phyloP scores from a whole-genome alignment of 2,329 filamentous ascomycete species.

The Colletotrichum abscissum region DNA sequence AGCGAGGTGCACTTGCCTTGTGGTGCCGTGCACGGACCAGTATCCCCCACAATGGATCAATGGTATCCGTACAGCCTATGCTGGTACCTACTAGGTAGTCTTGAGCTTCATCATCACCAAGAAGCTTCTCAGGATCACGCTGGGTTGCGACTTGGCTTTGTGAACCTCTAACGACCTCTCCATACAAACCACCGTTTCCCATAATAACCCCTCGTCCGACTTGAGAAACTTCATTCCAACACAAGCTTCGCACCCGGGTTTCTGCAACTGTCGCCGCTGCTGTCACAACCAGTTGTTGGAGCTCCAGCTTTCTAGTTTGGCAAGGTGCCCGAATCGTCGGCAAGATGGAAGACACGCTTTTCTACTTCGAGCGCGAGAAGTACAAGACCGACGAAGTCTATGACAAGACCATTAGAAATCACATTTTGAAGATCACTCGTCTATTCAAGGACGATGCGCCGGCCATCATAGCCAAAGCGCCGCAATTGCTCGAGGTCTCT shows the following conservation, averaged over 20 bases:
- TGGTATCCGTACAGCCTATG: slow-evolving; percentile 4
- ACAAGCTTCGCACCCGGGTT: neutral
- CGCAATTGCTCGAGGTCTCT: slow-evolving; percentile 54
- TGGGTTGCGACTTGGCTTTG: neutral
- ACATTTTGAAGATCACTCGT: slow-evolving; percentile 51
- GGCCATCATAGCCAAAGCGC: slow-evolving; percentile 47
- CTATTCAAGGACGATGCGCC: slow-evolving; percentile 48
- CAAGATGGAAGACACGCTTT: slow-evolving; percentile 51
- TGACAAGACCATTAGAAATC: slow-evolving; percentile 51
- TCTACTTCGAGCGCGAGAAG: slow-evolving; percentile 52
- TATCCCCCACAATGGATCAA: slow-evolving; percentile 14
- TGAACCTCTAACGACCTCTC: neutral
- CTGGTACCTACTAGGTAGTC: neutral
- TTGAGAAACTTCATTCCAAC: neutral
- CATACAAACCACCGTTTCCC: neutral
- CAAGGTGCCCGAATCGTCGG: slow-evolving; percentile 1
- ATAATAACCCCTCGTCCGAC: neutral
- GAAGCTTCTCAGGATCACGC: slow-evolving; percentile 15
- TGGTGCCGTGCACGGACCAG: slow-evolving; percentile 10
- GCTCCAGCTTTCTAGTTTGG: slow-evolving; percentile 15
- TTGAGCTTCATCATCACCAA: slow-evolving; percentile 7
- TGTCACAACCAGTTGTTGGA: neutral
- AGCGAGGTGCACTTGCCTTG: slow-evolving; percentile 1
- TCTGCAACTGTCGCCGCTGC: neutral
- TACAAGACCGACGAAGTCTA: slow-evolving; percentile 48